Evolutionary conservation across 2,329 filamentous ascomycete genomes (phyloP).

Genomic region (Blastomyces emzantsi): DNA sequence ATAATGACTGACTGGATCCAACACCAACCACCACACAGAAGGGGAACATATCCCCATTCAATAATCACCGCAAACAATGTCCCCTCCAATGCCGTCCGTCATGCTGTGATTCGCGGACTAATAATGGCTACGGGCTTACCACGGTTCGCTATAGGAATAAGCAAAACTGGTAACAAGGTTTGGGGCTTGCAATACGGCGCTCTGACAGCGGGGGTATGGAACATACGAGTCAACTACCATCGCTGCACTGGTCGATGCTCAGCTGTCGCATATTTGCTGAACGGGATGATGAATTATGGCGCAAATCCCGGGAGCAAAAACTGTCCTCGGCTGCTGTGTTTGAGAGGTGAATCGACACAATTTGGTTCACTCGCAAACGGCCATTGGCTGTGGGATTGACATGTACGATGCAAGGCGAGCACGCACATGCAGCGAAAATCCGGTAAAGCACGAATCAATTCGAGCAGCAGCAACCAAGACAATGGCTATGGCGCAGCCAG

Average conservation of each 20-base stretch:
- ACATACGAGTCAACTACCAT: neutral
- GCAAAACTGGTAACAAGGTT: neutral
- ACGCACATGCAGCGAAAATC: slow-evolving; percentile 10
- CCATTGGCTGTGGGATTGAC: slow-evolving; percentile 4
- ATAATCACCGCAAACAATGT: neutral
- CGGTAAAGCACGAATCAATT: slow-evolving; percentile 2
- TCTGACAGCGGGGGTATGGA: neutral
- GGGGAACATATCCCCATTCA: neutral
- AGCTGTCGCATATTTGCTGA: neutral
- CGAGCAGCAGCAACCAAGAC: neutral
- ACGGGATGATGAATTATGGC: neutral
- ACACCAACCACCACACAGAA: no score
- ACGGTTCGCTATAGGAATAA: neutral
- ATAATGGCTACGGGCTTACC: neutral
- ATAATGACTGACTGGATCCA: neutral
- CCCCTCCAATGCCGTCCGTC: neutral
- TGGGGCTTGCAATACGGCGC: neutral
- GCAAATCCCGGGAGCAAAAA: neutral
- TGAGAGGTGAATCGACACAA: slow-evolving; percentile 1
- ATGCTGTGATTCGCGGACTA: neutral
- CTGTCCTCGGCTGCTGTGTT: neutral
- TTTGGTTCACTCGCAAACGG: neutral
- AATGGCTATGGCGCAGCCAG: neutral
- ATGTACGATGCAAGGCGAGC: slow-evolving; percentile 6
- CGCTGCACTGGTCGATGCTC: neutral